phyloP scores from a whole-genome alignment of 768 basidiomycete species.

The Coprinopsis strossmayeri region DNA sequence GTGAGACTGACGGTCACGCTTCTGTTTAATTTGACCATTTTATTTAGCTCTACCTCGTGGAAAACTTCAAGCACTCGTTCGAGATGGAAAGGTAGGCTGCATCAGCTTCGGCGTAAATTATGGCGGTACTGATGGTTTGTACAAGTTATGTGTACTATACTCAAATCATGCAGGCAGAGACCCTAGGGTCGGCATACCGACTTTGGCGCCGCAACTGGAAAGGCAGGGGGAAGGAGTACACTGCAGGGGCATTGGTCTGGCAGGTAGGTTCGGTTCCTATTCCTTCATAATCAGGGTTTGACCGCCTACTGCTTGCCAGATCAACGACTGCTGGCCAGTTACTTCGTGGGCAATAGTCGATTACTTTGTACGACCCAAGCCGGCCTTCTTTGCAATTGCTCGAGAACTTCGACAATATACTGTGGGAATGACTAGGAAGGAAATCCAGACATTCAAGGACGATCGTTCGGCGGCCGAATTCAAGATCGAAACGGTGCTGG shows the following conservation, averaged over 20 bases:
- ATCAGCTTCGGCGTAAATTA: neutral
- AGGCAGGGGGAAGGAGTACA: conserved; percentile 81
- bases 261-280: conserved; percentile 47
- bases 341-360: conserved; percentile 94
- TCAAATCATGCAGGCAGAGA: conserved; percentile 95
- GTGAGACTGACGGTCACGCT: conserved; percentile 7
- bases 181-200: conserved; percentile 80
- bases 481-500: conserved; percentile 58
- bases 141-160: conserved; percentile 87
- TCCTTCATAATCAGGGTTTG: neutral
- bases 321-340: conserved; percentile 92
- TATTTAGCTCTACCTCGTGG: conserved; percentile 85
- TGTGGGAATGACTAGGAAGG: conserved; percentile 81
- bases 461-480: conserved; percentile 62
- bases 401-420: conserved; percentile 79
- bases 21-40: neutral
- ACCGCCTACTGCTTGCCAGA: conserved; percentile 31
- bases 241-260: conserved; percentile 92
- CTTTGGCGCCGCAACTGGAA: conserved; percentile 91
- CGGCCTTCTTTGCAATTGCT: conserved; percentile 80
- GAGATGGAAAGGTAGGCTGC: conserved; percentile 69
- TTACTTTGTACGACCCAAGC: conserved; percentile 91
- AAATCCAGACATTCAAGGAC: conserved; percentile 49
- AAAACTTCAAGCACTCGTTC: conserved; percentile 89
- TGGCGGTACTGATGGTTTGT: neutral